phyloP scores from a whole-genome alignment of 306 rosid genomes.

The Cucumis sativus region Cucumber_9930_V3 NC_026658.2:23865501-23866000 shows the following conservation, averaged over 20 bases:
- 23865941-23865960: slow-evolving; percentile 6
- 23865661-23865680: not conserved
- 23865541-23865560: slow-evolving; percentile 29
- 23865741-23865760: too few relatives aligned
- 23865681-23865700: not conserved
- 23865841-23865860: too few relatives aligned
- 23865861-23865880: not conserved
- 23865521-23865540: slow-evolving; percentile 43
- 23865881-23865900: not conserved
- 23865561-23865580: slow-evolving; percentile 32
- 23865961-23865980: not conserved
- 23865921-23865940: slow-evolving; percentile 2
- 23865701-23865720: too few relatives aligned
- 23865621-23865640: not conserved
- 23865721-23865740: too few relatives aligned
- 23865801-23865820: not conserved
- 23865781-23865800: not conserved
- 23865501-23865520: slow-evolving; percentile 31
- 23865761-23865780: too few relatives aligned
- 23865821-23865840: not conserved
- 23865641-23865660: slow-evolving; percentile 23
- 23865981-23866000: slow-evolving; percentile 10
- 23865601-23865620: slow-evolving; percentile 1
- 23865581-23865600: not conserved
- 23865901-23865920: not conserved